These are phyloP conservation scores for Suhomyces maxii DNA, from an alignment of 1,139 yeast genomes.

Conservation along the genomic window DNA sequence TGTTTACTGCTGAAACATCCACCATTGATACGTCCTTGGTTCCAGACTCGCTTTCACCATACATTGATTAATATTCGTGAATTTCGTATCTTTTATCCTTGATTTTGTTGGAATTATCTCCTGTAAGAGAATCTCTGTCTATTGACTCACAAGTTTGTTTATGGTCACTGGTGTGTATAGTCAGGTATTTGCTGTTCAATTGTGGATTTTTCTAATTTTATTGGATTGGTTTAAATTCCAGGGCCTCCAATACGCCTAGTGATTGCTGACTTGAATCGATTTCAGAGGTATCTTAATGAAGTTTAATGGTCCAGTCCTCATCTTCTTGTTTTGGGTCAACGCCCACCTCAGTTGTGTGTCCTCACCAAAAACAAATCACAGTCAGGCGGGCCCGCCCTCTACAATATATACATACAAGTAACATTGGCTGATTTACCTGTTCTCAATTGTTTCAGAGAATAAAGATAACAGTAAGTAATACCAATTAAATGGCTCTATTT, in stretches of 20 bases:
- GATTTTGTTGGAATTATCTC: not conserved
- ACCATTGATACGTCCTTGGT: slow-evolving; percentile 44
- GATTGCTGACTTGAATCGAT: not conserved
- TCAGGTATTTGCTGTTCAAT: not conserved
- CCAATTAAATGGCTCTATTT: too few species aligned
- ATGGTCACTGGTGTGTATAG: not conserved
- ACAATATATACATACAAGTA: too few species aligned
- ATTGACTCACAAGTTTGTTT: not conserved
- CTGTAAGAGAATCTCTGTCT: not conserved
- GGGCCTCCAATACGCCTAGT: not conserved
- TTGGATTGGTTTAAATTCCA: too few species aligned
- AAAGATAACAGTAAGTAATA: too few species aligned
- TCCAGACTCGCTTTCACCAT: slow-evolving; percentile 10
- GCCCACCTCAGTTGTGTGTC: not conserved
- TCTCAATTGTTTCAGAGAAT: too few species aligned
- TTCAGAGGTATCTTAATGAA: not conserved
- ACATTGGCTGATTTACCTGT: too few species aligned
- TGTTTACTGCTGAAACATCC: slow-evolving; percentile 32
- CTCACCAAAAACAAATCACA: not conserved
- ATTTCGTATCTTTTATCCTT: not conserved
- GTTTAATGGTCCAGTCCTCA: not conserved
- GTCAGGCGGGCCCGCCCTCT: slow-evolving; percentile 2
- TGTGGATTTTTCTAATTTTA: too few species aligned
- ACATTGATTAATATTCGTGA: slow-evolving; percentile 1
- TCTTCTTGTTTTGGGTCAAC: not conserved